Evolutionary conservation across 768 basidiomycete species (phyloP).

Genomic region (Polyporus arcularius): DNA sequence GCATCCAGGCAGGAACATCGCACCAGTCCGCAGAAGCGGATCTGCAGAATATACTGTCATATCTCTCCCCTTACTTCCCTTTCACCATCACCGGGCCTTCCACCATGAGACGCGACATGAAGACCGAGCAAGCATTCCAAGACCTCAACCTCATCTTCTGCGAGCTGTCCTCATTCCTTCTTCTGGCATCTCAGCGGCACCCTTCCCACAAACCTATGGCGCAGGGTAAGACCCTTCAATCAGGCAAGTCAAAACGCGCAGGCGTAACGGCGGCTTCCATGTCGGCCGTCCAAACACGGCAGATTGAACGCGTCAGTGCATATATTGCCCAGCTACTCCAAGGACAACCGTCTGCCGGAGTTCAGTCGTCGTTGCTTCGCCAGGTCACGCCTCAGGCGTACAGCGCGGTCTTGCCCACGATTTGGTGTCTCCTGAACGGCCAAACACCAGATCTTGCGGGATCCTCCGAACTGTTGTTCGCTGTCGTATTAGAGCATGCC

Average conservation of each 20-base stretch:
- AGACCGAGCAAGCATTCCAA: slow-evolving; percentile 66
- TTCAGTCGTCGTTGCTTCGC: slow-evolving; percentile 37
- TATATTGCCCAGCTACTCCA: slow-evolving; percentile 63
- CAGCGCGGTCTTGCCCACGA: slow-evolving; percentile 67
- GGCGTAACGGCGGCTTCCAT: not conserved
- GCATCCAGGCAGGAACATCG: slow-evolving; percentile 15
- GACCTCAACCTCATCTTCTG: slow-evolving; percentile 78
- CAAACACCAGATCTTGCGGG: slow-evolving; percentile 6
- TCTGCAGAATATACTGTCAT: slow-evolving; percentile 60
- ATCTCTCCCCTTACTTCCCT: slow-evolving; percentile 87
- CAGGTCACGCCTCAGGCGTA: slow-evolving; percentile 62
- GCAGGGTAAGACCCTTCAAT: not conserved
- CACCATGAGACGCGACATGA: slow-evolving; percentile 49
- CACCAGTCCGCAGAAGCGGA: slow-evolving; percentile 41
- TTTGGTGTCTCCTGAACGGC: slow-evolving; percentile 70
- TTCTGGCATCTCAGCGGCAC: slow-evolving; percentile 36
- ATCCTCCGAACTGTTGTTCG: slow-evolving; percentile 40
- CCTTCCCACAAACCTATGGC: not conserved
- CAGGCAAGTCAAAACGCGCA: not conserved
- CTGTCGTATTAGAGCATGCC: slow-evolving; percentile 68
- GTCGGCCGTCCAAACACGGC: slow-evolving; percentile 26
- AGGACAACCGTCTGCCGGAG: slow-evolving; percentile 38
- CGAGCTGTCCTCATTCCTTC: slow-evolving; percentile 68
- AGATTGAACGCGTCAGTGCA: slow-evolving; percentile 53
- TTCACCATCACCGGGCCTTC: slow-evolving; percentile 47